These are phyloP conservation scores for Scheffersomyces stambukii DNA, from an alignment of 1,139 yeast genomes.

Conservation along the genomic window DNA sequence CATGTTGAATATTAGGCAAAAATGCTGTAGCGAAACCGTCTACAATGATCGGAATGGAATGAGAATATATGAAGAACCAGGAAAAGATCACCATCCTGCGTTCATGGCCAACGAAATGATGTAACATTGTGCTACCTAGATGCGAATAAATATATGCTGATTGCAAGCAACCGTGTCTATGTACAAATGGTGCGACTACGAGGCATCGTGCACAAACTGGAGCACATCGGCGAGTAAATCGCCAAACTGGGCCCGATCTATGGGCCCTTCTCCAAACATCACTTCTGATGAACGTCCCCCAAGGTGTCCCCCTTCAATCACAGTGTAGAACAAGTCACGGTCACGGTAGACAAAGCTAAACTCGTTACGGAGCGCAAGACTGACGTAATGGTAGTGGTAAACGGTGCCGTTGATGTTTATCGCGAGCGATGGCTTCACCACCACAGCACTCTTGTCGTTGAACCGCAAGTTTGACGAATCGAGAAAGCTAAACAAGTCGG, in stretches of 20 bases:
- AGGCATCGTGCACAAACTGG: slow-evolving; percentile 16
- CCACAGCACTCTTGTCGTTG: slow-evolving; percentile 29
- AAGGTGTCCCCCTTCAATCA: slow-evolving; percentile 53
- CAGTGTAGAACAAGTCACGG: slow-evolving; percentile 39
- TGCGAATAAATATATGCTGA: neutral
- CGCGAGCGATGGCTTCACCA: slow-evolving; percentile 34
- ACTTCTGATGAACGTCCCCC: slow-evolving; percentile 53
- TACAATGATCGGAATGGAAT: too few species aligned
- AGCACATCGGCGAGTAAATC: slow-evolving; percentile 25
- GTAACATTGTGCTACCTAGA: neutral
- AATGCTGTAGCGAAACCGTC: too few species aligned
- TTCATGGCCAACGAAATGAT: too few species aligned
- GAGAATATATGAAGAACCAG: too few species aligned
- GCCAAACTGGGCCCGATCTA: slow-evolving; percentile 21
- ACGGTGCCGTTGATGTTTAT: slow-evolving; percentile 31
- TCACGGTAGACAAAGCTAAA: slow-evolving; percentile 34
- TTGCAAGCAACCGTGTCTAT: too few species aligned
- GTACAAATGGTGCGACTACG: slow-evolving; percentile 4
- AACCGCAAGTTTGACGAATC: slow-evolving; percentile 35
- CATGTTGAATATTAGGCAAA: too few species aligned
- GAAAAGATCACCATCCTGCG: too few species aligned
- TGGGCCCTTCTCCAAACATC: slow-evolving; percentile 25
- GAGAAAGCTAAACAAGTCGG: slow-evolving; percentile 43
- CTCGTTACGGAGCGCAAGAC: slow-evolving; percentile 39
- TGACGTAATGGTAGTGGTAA: slow-evolving; percentile 41